Evolutionary conservation across 2,329 filamentous ascomycete species (phyloP).

Genomic region (Verticillium klebahnii): DNA sequence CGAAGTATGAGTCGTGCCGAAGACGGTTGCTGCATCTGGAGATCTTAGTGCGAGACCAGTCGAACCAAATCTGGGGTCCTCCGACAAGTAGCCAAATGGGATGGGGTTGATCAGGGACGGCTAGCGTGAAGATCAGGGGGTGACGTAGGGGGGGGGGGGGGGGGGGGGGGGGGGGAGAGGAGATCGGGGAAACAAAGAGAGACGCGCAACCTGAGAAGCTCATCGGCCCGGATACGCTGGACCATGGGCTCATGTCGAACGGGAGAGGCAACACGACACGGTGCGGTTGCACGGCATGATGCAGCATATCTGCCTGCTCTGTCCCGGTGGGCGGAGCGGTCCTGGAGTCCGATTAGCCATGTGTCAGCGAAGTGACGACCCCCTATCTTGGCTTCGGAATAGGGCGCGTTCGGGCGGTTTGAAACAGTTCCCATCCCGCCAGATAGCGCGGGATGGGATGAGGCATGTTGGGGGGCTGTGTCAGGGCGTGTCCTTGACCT

Average conservation of each 20-base stretch:
- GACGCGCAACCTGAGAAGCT: background rate
- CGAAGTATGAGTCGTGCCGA: background rate
- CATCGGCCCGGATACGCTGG: background rate
- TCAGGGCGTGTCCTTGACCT: background rate
- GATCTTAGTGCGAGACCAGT: background rate
- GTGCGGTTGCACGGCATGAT: background rate
- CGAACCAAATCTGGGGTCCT: background rate
- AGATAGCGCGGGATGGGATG: background rate
- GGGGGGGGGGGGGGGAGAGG: background rate
- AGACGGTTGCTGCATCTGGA: background rate
- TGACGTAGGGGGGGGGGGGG: background rate
- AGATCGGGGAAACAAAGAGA: background rate
- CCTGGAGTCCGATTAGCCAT: background rate
- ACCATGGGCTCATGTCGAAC: background rate
- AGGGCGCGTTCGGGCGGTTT: background rate
- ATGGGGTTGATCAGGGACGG: background rate
- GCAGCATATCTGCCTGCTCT: background rate
- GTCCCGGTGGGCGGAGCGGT: background rate
- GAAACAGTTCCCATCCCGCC: background rate
- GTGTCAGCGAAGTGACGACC: background rate
- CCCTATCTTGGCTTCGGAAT: background rate
- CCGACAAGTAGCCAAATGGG: background rate
- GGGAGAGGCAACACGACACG: background rate
- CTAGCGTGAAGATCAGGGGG: background rate
- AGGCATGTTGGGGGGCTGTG: background rate